Percentiles rank a stretch among this genome's conserved stretches.
Evolutionary conservation across 176 grass and related monocot genomes (phyloP).

Genomic region (Cenchrus americanus): DNA sequence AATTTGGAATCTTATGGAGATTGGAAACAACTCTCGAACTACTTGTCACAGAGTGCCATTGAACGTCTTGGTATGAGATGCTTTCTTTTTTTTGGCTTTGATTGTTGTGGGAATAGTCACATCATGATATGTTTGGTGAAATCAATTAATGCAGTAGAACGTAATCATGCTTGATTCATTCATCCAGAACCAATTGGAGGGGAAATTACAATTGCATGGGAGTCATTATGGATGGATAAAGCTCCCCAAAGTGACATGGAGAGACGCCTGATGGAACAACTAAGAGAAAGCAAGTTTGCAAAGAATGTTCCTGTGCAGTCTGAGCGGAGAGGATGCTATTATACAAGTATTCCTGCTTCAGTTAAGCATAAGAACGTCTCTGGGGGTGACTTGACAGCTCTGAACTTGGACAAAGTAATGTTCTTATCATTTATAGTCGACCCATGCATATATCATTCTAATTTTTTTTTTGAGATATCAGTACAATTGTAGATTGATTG

Average conservation of each 20-base stretch:
- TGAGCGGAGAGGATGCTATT: conserved; percentile 75
- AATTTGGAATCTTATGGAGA: conserved; percentile 66
- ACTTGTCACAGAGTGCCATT: conserved; percentile 66
- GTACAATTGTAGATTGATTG: neutral
- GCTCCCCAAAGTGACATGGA: conserved; percentile 73
- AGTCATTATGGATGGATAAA: conserved; percentile 71
- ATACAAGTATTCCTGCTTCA: conserved; percentile 74
- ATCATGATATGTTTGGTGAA: neutral
- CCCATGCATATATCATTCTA: neutral
- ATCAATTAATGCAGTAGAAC: neutral
- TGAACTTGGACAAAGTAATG: conserved; percentile 96
- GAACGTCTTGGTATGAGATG: conserved; percentile 70
- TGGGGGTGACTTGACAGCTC: conserved; percentile 71
- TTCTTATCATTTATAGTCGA: conserved; percentile 16
- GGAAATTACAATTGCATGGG: conserved; percentile 82
- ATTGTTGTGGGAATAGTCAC: neutral
- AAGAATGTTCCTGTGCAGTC: conserved; percentile 46
- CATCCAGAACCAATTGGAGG: conserved; percentile 81
- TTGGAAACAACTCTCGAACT: conserved; percentile 86
- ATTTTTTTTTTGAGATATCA: no score
- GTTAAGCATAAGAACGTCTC: conserved; percentile 67
- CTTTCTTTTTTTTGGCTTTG: conserved; percentile 17
- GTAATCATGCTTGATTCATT: conserved; percentile 20
- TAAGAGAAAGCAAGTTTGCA: conserved; percentile 63
- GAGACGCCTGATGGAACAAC: conserved; percentile 68